These are phyloP conservation scores for Otatea glauca DNA, from an alignment of 176 grass and related monocot genomes.

Conservation along the genomic window DNA sequence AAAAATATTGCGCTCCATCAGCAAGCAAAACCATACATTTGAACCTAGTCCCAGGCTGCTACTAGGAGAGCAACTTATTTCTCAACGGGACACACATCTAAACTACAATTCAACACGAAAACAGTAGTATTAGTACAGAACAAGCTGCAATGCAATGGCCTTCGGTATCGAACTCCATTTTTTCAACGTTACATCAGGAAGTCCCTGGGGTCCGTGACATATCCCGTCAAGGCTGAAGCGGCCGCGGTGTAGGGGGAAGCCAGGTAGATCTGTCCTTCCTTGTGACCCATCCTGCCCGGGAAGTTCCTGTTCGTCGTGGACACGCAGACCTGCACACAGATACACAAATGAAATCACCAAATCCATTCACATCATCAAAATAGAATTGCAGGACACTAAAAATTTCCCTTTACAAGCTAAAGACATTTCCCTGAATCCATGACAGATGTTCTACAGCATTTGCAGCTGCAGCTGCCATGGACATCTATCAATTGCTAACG, in stretches of 20 bases:
- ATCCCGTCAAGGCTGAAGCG: conserved; percentile 80
- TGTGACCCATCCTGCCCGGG: conserved; percentile 93
- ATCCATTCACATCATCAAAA: not conserved
- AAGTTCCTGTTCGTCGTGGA: conserved; percentile 97
- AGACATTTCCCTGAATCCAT: not conserved
- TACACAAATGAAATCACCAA: conserved; percentile 10
- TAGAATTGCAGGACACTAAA: not conserved
- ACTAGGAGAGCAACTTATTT: too few species aligned
- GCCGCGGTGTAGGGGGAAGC: conserved; percentile 82
- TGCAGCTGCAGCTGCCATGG: not conserved
- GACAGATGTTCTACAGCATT: not conserved
- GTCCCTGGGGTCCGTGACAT: conserved; percentile 88
- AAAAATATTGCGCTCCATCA: too few species aligned
- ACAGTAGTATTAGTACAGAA: not conserved
- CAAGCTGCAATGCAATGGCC: not conserved
- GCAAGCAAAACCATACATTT: too few species aligned
- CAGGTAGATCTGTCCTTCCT: conserved; percentile 96
- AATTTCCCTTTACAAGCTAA: not conserved
- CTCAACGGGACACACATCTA: too few species aligned
- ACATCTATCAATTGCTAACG: not conserved
- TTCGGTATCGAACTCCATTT: not conserved
- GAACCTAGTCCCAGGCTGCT: too few species aligned
- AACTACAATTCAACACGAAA: too few species aligned
- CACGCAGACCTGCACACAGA: conserved; percentile 71
- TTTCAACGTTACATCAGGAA: conserved; percentile 44